Evolutionary conservation across 257 asterid species (phyloP).

Genomic region (Fraxinus quadrangulata): DNA sequence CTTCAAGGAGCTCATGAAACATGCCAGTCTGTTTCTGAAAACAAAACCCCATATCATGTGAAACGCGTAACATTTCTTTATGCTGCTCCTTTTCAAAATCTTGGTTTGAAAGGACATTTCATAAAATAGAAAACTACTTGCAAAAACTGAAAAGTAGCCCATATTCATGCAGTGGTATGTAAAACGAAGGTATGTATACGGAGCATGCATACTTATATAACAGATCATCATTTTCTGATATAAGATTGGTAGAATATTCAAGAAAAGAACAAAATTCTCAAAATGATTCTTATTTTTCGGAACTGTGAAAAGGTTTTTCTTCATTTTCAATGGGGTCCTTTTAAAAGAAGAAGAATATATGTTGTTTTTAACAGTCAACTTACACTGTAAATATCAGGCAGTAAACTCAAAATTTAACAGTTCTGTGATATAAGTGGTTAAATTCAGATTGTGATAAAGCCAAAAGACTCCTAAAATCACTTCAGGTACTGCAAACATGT

Average conservation of each 20-base stretch:
- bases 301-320: neutral
- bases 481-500: neutral
- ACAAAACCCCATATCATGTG: neutral
- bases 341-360: neutral
- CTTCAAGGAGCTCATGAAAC: slow-evolving; percentile 10
- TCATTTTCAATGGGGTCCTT: neutral
- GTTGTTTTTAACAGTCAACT: neutral
- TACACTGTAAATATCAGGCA: neutral
- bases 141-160: slow-evolving; percentile 6
- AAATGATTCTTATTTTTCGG: neutral
- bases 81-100: neutral
- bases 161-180: neutral
- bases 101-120: slow-evolving; percentile 3
- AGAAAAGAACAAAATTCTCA: neutral
- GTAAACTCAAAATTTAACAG: neutral
- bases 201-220: neutral
- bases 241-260: neutral
- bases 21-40: slow-evolving; percentile 1
- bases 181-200: neutral
- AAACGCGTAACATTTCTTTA: neutral
- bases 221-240: neutral
- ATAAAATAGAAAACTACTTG: neutral
- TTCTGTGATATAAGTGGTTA: neutral
- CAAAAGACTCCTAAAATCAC: slow-evolving; percentile 14
- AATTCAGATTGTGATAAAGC: neutral